A percentile compares a stretch with the other conserved stretches of the same genome.
These are phyloP conservation scores for Graphilbum fragrans DNA, from an alignment of 2,329 filamentous ascomycete genomes.

Conservation along the genomic window DNA sequence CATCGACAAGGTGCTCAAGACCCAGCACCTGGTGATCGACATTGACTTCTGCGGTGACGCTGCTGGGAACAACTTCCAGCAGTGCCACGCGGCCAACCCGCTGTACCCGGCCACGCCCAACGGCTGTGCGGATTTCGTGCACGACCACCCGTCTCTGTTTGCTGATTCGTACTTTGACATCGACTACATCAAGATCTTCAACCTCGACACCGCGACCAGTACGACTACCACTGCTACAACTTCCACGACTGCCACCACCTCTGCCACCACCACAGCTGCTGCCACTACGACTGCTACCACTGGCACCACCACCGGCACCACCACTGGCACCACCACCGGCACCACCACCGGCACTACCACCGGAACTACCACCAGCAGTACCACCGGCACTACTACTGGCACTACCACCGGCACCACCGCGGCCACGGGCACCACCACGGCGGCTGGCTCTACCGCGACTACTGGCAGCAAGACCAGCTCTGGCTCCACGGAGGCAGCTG, in stretches of 20 bases:
- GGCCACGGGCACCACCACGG: neutral
- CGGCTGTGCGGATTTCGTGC: constrained; percentile 24
- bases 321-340: neutral
- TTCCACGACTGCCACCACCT: constrained; percentile 3
- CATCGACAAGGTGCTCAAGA: constrained; percentile 47
- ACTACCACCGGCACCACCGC: neutral
- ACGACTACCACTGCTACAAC: neutral
- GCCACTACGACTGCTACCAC: constrained; percentile 1
- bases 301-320: neutral
- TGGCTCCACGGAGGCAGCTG: neutral
- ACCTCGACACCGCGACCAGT: neutral
- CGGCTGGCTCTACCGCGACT: constrained; percentile 1
- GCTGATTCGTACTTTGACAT: constrained; percentile 32
- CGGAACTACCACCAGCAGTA: neutral
- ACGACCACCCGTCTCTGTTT: constrained; percentile 22
- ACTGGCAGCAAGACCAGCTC: constrained; percentile 1
- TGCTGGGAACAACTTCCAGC: constrained; percentile 29
- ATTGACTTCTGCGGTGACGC: constrained; percentile 65
- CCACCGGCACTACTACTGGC: neutral
- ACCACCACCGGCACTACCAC: constrained; percentile 7
- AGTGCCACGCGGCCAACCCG: constrained; percentile 11
- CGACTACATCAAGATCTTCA: constrained; percentile 19
- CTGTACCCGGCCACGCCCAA: constrained; percentile 8
- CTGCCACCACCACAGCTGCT: constrained; percentile 4
- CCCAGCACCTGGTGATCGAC: constrained; percentile 63